Evolutionary conservation across 306 rosid genomes (phyloP).

Genomic region (Lathyrus aphaca): DNA sequence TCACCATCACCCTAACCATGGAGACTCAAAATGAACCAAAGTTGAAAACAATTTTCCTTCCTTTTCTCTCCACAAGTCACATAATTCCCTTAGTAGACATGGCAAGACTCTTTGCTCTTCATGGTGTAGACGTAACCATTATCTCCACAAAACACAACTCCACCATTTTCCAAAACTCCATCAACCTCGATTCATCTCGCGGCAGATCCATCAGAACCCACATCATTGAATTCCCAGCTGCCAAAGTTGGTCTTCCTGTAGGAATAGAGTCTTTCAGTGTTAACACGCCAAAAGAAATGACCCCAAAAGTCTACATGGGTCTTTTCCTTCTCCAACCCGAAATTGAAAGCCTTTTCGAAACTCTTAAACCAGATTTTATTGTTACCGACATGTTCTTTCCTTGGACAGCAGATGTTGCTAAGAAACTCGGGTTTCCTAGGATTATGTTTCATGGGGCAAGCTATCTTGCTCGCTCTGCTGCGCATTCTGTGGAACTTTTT

Average conservation of each 20-base stretch:
- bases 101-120: conserved; percentile 48
- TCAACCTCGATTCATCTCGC: conserved; percentile 36
- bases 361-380: conserved; percentile 42
- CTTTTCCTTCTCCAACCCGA: conserved; percentile 35
- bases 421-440: conserved; percentile 40
- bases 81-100: conserved; percentile 52
- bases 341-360: conserved; percentile 31
- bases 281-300: conserved; percentile 12
- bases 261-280: conserved; percentile 42
- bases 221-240: conserved; percentile 35
- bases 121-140: conserved; percentile 40
- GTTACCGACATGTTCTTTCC: conserved; percentile 49
- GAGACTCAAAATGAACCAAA: conserved; percentile 11
- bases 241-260: conserved; percentile 38
- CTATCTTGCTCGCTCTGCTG: conserved; percentile 38
- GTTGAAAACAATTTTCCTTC: conserved; percentile 43
- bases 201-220: conserved; percentile 46
- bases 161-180: conserved; percentile 45
- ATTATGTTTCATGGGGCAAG: conserved; percentile 40
- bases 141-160: conserved; percentile 47
- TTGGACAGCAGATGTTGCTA: conserved; percentile 44
- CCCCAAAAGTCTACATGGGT: conserved; percentile 26
- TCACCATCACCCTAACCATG: conserved; percentile 29
- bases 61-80: conserved; percentile 49
- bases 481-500: conserved; percentile 12